These are phyloP conservation scores for Fusarium sp. DNA, from an alignment of 2,329 filamentous ascomycete genomes.

Conservation along the genomic window DNA sequence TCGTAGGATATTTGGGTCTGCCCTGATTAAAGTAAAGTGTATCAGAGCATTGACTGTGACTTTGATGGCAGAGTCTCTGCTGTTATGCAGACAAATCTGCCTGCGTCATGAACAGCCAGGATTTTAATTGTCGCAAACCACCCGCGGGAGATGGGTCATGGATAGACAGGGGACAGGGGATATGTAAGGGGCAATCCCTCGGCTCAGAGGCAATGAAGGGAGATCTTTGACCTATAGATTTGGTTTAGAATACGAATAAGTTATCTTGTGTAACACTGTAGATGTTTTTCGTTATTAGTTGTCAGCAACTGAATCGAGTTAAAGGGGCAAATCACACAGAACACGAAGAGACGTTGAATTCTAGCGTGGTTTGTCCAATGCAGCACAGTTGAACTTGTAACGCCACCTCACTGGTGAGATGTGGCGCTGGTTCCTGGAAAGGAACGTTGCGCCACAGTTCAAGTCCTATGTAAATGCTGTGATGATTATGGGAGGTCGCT, in stretches of 20 bases:
- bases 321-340: conserved; percentile 24
- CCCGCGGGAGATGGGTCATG: conserved; percentile 4
- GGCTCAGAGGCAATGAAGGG: neutral
- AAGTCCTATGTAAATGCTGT: neutral
- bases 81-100: conserved; percentile 10
- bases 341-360: neutral
- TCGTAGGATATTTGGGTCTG: neutral
- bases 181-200: neutral
- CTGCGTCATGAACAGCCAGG: conserved; percentile 30
- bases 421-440: conserved; percentile 20
- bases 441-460: conserved; percentile 19
- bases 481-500: neutral
- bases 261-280: neutral
- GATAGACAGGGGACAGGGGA: conserved; percentile 16
- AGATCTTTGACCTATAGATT: neutral
- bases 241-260: neutral
- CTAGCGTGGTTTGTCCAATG: conserved; percentile 13
- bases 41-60: neutral
- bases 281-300: neutral
- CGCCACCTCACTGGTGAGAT: conserved; percentile 15
- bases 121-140: conserved; percentile 31
- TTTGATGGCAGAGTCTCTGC: conserved; percentile 8
- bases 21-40: neutral
- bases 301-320: neutral
- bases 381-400: neutral